These are phyloP conservation scores for Chlorophyllum brunneum DNA, from an alignment of 768 basidiomycete species.

Conservation along the genomic window DNA sequence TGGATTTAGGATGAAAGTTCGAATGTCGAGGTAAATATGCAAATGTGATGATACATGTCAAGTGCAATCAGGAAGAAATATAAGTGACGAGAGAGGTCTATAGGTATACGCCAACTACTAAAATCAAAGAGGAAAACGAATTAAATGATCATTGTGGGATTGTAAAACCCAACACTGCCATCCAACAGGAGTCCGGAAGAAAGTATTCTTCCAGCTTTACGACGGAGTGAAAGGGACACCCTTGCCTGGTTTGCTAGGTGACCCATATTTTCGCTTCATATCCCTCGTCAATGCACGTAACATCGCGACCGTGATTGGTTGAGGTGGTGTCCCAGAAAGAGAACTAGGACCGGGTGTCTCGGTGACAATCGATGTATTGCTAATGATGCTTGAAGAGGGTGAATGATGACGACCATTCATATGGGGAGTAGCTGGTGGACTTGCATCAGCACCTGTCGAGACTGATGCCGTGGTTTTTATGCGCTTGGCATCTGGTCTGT, in stretches of 20 bases:
- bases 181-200: background rate
- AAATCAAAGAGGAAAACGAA: background rate
- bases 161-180: background rate
- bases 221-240: background rate
- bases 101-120: background rate
- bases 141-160: too few relatives aligned
- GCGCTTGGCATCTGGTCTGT: slow-evolving; percentile 15
- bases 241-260: background rate
- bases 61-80: too few relatives aligned
- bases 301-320: slow-evolving; percentile 59
- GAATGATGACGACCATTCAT: slow-evolving; percentile 12
- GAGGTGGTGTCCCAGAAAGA: slow-evolving; percentile 36
- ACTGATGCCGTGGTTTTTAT: background rate
- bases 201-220: background rate
- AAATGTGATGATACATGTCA: too few relatives aligned
- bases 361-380: slow-evolving; percentile 6
- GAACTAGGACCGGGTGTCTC: slow-evolving; percentile 19
- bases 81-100: background rate
- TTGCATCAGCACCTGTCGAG: slow-evolving; percentile 1
- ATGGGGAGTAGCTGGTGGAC: slow-evolving; percentile 11
- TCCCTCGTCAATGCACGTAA: slow-evolving; percentile 55
- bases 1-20: too few relatives aligned
- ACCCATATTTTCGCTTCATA: slow-evolving; percentile 43
- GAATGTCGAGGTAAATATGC: too few relatives aligned
- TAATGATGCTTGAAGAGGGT: slow-evolving; percentile 11